Evolutionary conservation across 2,329 filamentous ascomycete species (phyloP), one percentile per base, ranked within the genome.

Genomic region (Thielaviopsis euricoi): DNA sequence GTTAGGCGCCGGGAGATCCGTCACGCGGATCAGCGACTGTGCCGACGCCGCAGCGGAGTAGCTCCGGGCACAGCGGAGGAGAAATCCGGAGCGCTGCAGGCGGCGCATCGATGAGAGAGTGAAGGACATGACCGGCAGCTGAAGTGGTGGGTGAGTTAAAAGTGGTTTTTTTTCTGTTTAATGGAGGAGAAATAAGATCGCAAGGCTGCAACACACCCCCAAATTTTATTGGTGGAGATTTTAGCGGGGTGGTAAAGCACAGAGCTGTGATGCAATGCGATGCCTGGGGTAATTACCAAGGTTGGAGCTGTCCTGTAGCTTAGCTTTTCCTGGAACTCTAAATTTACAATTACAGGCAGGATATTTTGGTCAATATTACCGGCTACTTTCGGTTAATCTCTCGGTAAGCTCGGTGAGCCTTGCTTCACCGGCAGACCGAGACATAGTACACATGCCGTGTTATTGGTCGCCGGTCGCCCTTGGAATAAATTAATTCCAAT

Each of bases 1-100:
- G 66, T 85, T 81, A 0, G 89, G 83, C 2, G 89, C 87, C 50
- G 87, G 85, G 53, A 95, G 72, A 69, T 85, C 82, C 61, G 81
- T 84, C 63, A 87, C 78, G 66, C 84, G 83, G 70, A 95, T 74
- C 53, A 83, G 71, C 12, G 81, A 75, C 5, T 69, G 56, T 40
- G 76, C 69, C 33, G 71, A 64, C 40, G 72, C 69, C 40, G 46
- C 21, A 22, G 53, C 56, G 29, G 52, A 59, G 58, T 17, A 48
- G 37, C 17, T 43, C 37, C 37, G 37, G n/a, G 46, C 15, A 23
- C 17, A 21, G 10, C 22, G 21, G 51, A 33, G 4, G 5, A 33
- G 29, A 10, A n/a, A 12, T 17, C 13, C 33, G 22, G 12, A 23
- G 43, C 46, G 40, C 43, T 49, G 53, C 12, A 53, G 49, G 9